phyloP scores from a whole-genome alignment of 2,329 filamentous ascomycete species.

The Verticillium tricorpus region DNA sequence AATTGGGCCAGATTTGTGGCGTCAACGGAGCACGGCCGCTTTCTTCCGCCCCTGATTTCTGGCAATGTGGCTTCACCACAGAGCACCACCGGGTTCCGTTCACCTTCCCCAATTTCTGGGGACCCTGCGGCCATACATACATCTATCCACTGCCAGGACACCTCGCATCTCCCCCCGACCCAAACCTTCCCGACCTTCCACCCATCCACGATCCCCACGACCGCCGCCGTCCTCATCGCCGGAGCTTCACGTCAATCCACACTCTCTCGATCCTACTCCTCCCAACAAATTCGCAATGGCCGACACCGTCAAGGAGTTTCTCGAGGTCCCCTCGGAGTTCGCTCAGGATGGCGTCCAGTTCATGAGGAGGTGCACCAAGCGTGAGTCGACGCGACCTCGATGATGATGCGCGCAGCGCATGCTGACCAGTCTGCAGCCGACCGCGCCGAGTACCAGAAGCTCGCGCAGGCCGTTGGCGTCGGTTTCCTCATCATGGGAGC shows the following conservation, averaged over 20 bases:
- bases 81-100: slow-evolving; percentile 9
- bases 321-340: slow-evolving; percentile 65
- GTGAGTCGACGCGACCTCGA: neutral
- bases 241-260: neutral
- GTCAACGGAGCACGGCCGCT: neutral
- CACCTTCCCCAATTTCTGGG: slow-evolving; percentile 8
- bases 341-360: slow-evolving; percentile 58
- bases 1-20: neutral
- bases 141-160: slow-evolving; percentile 8
- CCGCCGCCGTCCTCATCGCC: neutral
- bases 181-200: slow-evolving; percentile 12
- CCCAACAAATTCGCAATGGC: slow-evolving; percentile 42
- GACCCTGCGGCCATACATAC: neutral
- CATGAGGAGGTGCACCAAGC: slow-evolving; percentile 57
- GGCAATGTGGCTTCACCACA: slow-evolving; percentile 14
- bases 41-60: slow-evolving; percentile 13
- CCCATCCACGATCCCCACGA: neutral
- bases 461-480: slow-evolving; percentile 58
- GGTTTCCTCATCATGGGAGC: slow-evolving; percentile 69
- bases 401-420: neutral
- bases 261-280: neutral
- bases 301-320: slow-evolving; percentile 65
- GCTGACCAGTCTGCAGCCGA: slow-evolving; percentile 18
- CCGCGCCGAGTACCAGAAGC: slow-evolving; percentile 37
- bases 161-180: slow-evolving; percentile 13